A percentile compares a stretch with the other conserved stretches of the same genome.
Evolutionary conservation across 2,329 filamentous ascomycete species (phyloP).

Genomic region (Achaetomium macrosporum): DNA sequence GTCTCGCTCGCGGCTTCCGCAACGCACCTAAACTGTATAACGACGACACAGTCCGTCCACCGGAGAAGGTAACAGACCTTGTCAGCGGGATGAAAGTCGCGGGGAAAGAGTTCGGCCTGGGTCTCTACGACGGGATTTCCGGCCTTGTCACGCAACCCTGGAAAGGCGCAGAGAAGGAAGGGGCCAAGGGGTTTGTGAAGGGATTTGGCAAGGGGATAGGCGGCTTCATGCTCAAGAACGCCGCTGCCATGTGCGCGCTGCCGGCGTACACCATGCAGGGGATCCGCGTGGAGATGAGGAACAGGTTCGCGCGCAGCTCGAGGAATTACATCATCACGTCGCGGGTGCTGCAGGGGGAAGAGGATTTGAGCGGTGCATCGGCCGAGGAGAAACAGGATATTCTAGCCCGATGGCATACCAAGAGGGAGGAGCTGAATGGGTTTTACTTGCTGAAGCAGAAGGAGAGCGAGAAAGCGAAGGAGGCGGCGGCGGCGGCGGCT

Average conservation of each 20-base stretch:
- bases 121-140: slow-evolving; percentile 74
- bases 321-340: slow-evolving; percentile 76
- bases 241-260: slow-evolving; percentile 65
- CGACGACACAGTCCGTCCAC: slow-evolving; percentile 72
- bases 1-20: slow-evolving; percentile 78
- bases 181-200: slow-evolving; percentile 60
- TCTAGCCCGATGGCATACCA: slow-evolving; percentile 57
- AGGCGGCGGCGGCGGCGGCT: slow-evolving; percentile 24
- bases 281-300: slow-evolving; percentile 69
- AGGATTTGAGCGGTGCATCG: slow-evolving; percentile 52
- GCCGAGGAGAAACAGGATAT: slow-evolving; percentile 58
- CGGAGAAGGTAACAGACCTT: slow-evolving; percentile 72
- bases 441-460: slow-evolving; percentile 51
- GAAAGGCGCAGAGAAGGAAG: slow-evolving; percentile 48
- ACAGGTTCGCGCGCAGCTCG: slow-evolving; percentile 62
- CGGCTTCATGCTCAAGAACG: slow-evolving; percentile 75
- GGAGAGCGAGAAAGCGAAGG: slow-evolving; percentile 32
- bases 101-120: slow-evolving; percentile 69
- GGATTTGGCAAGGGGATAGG: slow-evolving; percentile 79
- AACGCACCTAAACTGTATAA: slow-evolving; percentile 83
- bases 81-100: slow-evolving; percentile 71
- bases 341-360: slow-evolving; percentile 67
- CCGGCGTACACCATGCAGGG: slow-evolving; percentile 82
- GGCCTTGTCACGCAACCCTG: slow-evolving; percentile 75
- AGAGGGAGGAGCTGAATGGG: slow-evolving; percentile 54